These are phyloP conservation scores for Moesziomyces sp. DNA, from an alignment of 1,284 basidiomycete genomes.

Conservation along the genomic window DNA sequence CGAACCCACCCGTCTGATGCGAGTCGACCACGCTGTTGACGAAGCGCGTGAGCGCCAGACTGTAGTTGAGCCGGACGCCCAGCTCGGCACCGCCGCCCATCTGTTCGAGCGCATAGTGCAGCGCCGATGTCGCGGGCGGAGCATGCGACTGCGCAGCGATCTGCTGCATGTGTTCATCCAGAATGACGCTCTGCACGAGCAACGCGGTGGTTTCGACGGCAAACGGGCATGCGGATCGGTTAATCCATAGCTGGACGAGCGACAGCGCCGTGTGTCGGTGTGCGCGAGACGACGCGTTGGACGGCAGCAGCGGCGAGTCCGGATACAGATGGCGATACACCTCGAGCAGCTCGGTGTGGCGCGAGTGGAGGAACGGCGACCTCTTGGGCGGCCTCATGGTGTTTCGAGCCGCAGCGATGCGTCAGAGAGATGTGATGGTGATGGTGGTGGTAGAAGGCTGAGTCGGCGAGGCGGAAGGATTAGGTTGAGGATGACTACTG, in stretches of 20 bases:
- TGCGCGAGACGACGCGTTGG: constrained; percentile 6
- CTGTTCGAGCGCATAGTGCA: constrained; percentile 36
- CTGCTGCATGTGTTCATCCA: constrained; percentile 53
- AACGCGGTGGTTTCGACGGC: constrained; percentile 63
- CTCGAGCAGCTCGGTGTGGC: constrained; percentile 39
- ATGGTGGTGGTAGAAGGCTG: not conserved
- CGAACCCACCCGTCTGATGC: constrained; percentile 80
- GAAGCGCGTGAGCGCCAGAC: constrained; percentile 70
- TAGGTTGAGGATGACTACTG: no score
- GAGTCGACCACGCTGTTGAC: constrained; percentile 89
- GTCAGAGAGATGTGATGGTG: not conserved
- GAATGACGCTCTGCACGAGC: constrained; percentile 51
- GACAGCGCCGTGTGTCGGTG: constrained; percentile 34
- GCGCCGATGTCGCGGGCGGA: not conserved
- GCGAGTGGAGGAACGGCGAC: constrained; percentile 42
- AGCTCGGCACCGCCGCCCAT: constrained; percentile 42
- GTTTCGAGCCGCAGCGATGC: not conserved
- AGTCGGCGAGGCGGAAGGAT: not conserved
- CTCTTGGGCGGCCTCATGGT: constrained; percentile 49
- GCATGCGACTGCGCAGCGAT: constrained; percentile 5
- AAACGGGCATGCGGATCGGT: constrained; percentile 60
- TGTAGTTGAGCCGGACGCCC: constrained; percentile 50
- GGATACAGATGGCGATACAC: constrained; percentile 50
- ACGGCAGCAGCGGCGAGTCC: constrained; percentile 13
- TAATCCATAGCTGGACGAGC: constrained; percentile 59